Base-by-base conservation (phyloP, 140 eudicot genomes). In the Artemisia princeps region DNA sequence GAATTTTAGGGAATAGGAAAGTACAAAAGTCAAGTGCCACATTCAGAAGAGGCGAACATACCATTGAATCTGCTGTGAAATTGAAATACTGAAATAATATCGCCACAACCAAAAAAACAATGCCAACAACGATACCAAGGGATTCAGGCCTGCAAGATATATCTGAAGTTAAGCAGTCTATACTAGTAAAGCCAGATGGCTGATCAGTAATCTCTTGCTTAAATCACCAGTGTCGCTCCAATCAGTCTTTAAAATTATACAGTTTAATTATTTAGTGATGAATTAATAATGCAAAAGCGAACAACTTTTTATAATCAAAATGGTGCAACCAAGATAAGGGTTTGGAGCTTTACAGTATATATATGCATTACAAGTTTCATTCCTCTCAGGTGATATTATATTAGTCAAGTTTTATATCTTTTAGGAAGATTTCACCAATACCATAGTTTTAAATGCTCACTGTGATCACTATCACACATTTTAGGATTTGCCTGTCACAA, bases 91-190 rank as follows among this genome's bases (percentile, higher is more conserved):
- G 96, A 79, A 92, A 92, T 55, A 92, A 68, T 55, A 88, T 92
- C 16, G 95, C 79, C 77, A 92, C 77, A 12, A 88, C 95, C 71
- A 92, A 77, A 79, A 92, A 92, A 60, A 92, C 94, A 67, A 73
- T 81, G 69, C 94, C 98, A 67, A 88, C 96, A 48, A 79, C 90
- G 52, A 92, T 92, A 19, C 98, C 98, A 73, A 92, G 75, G 7
- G 98, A 86, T 74, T 92, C 98, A 55, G 98, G 98, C 81, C 98
- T 92, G 98, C 86, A 77, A 60, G 68, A 72, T 23, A 70, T 66
- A 69, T 60, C 17, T 20, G 12, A 20, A 20, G 2, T 2, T n/a
- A 53, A 6, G 22, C 26, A 55, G 23, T 24, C 19, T 69, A 23
- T 65, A 23, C 45, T 26, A 69, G 56, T 22, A 19, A 55, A 6